A percentile compares a stretch with the other conserved stretches of the same genome.
Evolutionary conservation across 768 basidiomycete species (phyloP).

Genomic region (Collybia mongolica): DNA sequence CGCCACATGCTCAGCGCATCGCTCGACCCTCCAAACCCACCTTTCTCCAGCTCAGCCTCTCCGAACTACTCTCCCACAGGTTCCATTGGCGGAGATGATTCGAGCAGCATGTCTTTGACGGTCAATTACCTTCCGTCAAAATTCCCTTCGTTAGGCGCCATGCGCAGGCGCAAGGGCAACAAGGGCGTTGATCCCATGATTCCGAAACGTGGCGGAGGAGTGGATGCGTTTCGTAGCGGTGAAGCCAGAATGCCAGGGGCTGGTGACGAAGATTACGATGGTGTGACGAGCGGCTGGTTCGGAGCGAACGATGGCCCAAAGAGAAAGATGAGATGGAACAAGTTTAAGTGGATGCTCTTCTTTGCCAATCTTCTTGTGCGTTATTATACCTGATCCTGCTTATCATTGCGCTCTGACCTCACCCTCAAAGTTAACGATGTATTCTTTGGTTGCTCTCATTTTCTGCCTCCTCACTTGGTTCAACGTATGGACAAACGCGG

Average conservation of each 20-base stretch:
- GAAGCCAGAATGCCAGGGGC: constrained; percentile 48
- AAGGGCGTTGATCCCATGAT: constrained; percentile 27
- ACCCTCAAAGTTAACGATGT: constrained; percentile 41
- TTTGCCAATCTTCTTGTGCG: constrained; percentile 53
- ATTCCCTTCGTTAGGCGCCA: constrained; percentile 42
- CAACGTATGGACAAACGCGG: constrained; percentile 66
- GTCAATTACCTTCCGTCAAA: constrained; percentile 69
- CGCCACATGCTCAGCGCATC: constrained; percentile 41
- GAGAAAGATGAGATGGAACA: constrained; percentile 20
- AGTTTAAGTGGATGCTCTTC: constrained; percentile 83
- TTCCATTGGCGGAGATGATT: constrained; percentile 25
- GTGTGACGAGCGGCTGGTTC: constrained; percentile 23
- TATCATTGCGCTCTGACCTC: constrained; percentile 1
- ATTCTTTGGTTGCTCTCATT: constrained; percentile 60
- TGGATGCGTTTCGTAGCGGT: constrained; percentile 51
- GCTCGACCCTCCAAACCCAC: constrained; percentile 39
- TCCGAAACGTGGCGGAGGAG: constrained; percentile 54
- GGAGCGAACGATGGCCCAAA: not conserved
- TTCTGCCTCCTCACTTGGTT: constrained; percentile 76
- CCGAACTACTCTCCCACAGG: constrained; percentile 1
- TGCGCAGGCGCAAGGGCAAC: constrained; percentile 22
- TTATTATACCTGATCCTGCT: not conserved
- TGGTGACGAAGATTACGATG: constrained; percentile 1
- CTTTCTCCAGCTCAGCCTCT: constrained; percentile 25
- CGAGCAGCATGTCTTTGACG: constrained; percentile 21